These are phyloP conservation scores for Sherardia arvensis DNA, from an alignment of 257 asterid species.

Conservation along the genomic window DNA sequence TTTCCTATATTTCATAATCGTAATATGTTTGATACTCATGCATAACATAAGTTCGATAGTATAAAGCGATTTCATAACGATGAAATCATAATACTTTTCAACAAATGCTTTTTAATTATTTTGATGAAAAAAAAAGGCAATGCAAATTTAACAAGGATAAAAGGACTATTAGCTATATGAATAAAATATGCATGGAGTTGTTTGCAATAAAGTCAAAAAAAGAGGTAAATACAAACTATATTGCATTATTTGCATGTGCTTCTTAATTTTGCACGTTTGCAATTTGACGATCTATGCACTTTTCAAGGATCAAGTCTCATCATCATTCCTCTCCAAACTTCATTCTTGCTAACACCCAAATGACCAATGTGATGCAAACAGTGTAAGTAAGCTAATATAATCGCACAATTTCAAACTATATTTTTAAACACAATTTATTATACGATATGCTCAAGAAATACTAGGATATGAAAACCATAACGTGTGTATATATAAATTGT, in stretches of 20 bases:
- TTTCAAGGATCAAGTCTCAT: not conserved
- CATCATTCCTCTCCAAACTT: not conserved
- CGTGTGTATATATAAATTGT: no score
- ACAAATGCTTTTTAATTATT: no score
- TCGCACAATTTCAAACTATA: no score
- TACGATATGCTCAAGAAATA: no score
- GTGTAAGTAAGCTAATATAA: not conserved
- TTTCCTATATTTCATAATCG: no score
- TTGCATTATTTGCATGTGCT: constrained; percentile 2
- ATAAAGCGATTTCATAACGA: no score
- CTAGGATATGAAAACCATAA: no score
- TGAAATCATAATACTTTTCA: no score
- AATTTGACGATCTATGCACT: constrained; percentile 1
- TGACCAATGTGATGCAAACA: constrained; percentile 9
- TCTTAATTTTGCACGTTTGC: constrained; percentile 8
- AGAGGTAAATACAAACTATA: not conserved
- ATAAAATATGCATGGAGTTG: not conserved
- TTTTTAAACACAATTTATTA: no score
- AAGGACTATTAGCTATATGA: no score
- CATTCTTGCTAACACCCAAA: not conserved
- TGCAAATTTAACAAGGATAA: not conserved
- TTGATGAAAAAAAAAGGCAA: not conserved
- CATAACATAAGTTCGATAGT: no score
- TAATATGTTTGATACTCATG: no score
- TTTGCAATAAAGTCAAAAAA: not conserved